phyloP scores from a whole-genome alignment of 768 basidiomycete genomes.

The Pleurotus djamor region DNA sequence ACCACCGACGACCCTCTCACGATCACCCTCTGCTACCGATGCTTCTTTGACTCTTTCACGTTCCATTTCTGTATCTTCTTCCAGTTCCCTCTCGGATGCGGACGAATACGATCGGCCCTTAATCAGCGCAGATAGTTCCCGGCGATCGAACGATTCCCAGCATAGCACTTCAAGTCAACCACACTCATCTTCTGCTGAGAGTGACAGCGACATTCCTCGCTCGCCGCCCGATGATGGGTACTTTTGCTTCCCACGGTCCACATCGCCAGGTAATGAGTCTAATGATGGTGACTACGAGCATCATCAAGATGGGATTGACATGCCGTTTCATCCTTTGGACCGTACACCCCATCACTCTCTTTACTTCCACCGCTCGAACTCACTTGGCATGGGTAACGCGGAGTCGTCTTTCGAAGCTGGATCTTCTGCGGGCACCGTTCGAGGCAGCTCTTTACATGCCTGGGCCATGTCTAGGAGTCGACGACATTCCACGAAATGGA shows the following conservation, averaged over 20 bases:
- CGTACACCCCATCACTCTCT: conserved; percentile 3
- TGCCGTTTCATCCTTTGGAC: conserved; percentile 2
- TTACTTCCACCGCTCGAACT: conserved; percentile 4
- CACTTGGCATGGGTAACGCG: conserved; percentile 4
- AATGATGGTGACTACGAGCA: conserved; percentile 14
- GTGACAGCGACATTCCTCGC: conserved; percentile 21
- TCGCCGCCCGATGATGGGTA: conserved; percentile 20
- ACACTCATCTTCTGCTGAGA: conserved; percentile 19
- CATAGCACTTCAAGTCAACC: conserved; percentile 8
- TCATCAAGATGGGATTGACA: conserved; percentile 4
- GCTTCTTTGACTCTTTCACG: conserved; percentile 1
- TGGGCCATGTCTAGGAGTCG: conserved; percentile 9
- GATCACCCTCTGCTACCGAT: neutral
- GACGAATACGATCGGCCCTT: neutral
- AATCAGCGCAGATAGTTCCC: neutral
- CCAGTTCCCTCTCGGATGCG: neutral
- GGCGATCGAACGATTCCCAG: conserved; percentile 8
- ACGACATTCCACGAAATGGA: conserved; percentile 7
- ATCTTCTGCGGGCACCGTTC: conserved; percentile 44
- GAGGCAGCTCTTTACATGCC: conserved; percentile 20
- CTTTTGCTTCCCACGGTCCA: conserved; percentile 16
- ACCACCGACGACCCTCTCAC: neutral
- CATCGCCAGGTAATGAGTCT: conserved; percentile 16
- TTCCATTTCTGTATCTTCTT: conserved; percentile 6
- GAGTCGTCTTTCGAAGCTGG: conserved; percentile 31